Evolutionary conservation across 345 rosid species (phyloP).

Genomic region (Euphorbia lathyris): DNA sequence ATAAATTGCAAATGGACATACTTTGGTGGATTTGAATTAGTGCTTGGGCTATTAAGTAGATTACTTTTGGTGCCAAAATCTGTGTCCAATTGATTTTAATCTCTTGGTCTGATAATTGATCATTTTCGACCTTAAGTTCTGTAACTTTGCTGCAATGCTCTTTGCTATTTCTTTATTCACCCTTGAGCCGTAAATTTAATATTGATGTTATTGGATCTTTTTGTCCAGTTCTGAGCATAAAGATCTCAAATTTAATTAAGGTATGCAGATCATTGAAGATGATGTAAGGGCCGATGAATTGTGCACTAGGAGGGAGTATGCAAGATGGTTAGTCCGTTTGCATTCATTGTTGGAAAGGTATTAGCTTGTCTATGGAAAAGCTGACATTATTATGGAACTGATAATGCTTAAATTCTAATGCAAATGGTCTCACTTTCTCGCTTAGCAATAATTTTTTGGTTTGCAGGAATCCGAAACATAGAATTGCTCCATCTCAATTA

Average conservation of each 20-base stretch:
- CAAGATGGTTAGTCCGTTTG: constrained; percentile 70
- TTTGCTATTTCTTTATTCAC: neutral
- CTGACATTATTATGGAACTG: neutral
- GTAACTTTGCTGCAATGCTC: neutral
- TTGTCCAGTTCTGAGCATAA: constrained; percentile 50
- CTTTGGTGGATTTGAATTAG: constrained; percentile 3
- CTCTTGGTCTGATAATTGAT: constrained; percentile 1
- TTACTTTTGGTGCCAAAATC: neutral
- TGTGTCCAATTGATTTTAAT: neutral
- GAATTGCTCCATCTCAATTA: constrained; percentile 56
- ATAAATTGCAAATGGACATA: neutral
- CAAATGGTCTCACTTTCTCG: constrained; percentile 16
- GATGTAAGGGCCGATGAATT: constrained; percentile 52
- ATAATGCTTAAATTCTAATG: neutral
- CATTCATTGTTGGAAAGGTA: constrained; percentile 75
- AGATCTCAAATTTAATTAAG: constrained; percentile 32
- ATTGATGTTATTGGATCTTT: constrained; percentile 15
- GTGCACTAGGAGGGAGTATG: constrained; percentile 86
- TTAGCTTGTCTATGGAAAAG: neutral
- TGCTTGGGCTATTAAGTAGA: neutral
- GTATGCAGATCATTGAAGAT: constrained; percentile 72
- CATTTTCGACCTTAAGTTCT: constrained; percentile 10
- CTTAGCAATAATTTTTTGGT: constrained; percentile 15
- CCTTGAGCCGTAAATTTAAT: neutral
- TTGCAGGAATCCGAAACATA: constrained; percentile 63